phyloP scores from a whole-genome alignment of 108 stramenopile genomes.

The Fragilariopsis cylindrus region DNA sequence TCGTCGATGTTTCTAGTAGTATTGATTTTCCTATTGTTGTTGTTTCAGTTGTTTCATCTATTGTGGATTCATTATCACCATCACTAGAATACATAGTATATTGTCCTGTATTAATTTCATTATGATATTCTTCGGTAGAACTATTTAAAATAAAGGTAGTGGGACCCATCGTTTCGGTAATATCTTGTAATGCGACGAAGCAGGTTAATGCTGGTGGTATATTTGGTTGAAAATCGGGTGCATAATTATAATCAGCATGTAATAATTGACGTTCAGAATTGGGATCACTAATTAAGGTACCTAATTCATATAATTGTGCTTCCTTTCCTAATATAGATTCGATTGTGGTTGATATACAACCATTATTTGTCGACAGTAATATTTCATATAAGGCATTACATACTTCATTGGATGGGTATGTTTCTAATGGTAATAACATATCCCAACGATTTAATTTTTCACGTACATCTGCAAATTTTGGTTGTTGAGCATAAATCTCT shows the following conservation, averaged over 20 bases:
- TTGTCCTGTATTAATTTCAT: background rate
- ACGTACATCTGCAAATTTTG: slow-evolving; percentile 1
- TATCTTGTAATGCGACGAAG: slow-evolving; percentile 4
- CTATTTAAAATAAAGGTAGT: background rate
- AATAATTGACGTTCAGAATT: background rate
- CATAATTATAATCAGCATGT: background rate
- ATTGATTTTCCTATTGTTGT: too few relatives aligned
- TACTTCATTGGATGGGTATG: background rate
- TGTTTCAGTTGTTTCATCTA: too few relatives aligned
- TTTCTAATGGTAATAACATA: background rate
- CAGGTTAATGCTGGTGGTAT: background rate
- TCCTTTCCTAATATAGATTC: background rate
- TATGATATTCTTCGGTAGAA: slow-evolving; percentile 1
- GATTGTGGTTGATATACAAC: background rate
- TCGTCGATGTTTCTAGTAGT: background rate
- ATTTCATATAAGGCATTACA: background rate
- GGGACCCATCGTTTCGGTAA: background rate
- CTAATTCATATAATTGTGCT: background rate
- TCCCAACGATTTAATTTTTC: slow-evolving; percentile 2
- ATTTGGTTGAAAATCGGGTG: background rate
- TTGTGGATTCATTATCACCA: background rate
- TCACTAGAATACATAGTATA: background rate
- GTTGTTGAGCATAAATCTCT: background rate
- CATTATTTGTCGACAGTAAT: background rate
- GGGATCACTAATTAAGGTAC: background rate